Evolutionary conservation across 768 basidiomycete genomes (phyloP), one percentile per base, ranked within the genome.

Genomic region (Boletus tomentosulus): DNA sequence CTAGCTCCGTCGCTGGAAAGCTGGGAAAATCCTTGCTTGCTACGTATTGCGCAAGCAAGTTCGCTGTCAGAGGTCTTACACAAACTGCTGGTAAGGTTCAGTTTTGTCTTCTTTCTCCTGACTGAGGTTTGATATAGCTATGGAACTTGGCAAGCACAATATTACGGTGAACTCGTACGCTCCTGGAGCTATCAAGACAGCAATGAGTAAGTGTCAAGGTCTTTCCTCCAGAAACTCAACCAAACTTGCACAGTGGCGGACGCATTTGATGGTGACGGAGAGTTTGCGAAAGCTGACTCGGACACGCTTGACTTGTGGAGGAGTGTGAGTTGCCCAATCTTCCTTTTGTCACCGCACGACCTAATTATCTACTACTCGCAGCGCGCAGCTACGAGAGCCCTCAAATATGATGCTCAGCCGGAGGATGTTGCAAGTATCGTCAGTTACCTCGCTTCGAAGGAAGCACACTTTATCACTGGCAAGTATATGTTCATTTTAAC

Each of bases 111-210:
- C n/a, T 44, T 16, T 2, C 35, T 47, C 25, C 35, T n/a, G 5
- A 6, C 33, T 16, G 15, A 37, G 15, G 35, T 19, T 19, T 19
- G 19, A 37, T n/a, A 7, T 15, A 57, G 55, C 63, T 13, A 8
- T 60, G 24, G 74, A 74, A 54, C 57, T 71, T 27, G 67, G 66
- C 0, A 33, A 48, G 25, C 54, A 73, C 38, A 53, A 59, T 7
- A 73, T 75, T n/a, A 74, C 72, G 0, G 74, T 72, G 3, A 74
- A 75, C 35, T 59, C 67, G 0, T 76, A 76, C 46, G 68, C 73
- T 3, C 75, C 75, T 0, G 73, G 74, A 3, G 31, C 54, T 9
- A 63, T 73, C 33, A 33, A 56, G 3, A 75, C 67, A 1, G 43
- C 56, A 9, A 48, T 72, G 61, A 46, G 74, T 76, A 33, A 4